Conservation (phyloP, 192 early-diverging fungal genomes). For the Radiomyces spectabilis region DNA sequence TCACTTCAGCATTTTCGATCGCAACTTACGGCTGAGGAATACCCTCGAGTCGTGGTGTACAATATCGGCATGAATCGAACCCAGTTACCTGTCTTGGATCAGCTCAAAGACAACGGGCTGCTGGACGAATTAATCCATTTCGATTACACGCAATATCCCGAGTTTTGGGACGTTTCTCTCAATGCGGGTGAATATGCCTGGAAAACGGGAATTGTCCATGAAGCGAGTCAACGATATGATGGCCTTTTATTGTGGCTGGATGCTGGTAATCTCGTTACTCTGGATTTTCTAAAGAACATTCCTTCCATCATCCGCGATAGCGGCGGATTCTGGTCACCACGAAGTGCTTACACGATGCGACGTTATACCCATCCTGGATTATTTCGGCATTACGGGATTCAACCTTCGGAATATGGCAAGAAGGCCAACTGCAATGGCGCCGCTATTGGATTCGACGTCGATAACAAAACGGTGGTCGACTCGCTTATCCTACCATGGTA, state of each 20-base stretch:
- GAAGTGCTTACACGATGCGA: constrained; percentile 30
- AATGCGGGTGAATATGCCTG: constrained; percentile 46
- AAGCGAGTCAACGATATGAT: constrained; percentile 29
- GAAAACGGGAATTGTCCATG: constrained; percentile 48
- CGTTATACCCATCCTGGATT: constrained; percentile 41
- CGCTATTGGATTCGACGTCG: constrained; percentile 36
- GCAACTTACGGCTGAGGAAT: constrained; percentile 23
- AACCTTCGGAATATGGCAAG: constrained; percentile 23
- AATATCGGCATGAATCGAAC: constrained; percentile 39
- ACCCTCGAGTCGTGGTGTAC: constrained; percentile 39
- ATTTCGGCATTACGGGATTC: constrained; percentile 33
- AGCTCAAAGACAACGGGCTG: constrained; percentile 28
- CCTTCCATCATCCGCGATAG: constrained; percentile 1
- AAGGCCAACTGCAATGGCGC: constrained; percentile 46
- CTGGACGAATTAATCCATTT: constrained; percentile 37
- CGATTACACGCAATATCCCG: constrained; percentile 35
- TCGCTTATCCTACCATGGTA: constrained; percentile 38
- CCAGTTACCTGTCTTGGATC: constrained; percentile 28
- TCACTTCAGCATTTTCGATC: constrained; percentile 27
- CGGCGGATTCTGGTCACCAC: constrained; percentile 45
- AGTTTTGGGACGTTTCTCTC: constrained; percentile 37
- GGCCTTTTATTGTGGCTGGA: constrained; percentile 44
- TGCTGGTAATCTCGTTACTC: constrained; percentile 38
- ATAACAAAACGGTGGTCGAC: constrained; percentile 26
- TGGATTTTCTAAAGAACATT: constrained; percentile 27